Base-by-base conservation (phyloP, 1,139 yeast species). In the Hanseniaspora uvarum region DNA sequence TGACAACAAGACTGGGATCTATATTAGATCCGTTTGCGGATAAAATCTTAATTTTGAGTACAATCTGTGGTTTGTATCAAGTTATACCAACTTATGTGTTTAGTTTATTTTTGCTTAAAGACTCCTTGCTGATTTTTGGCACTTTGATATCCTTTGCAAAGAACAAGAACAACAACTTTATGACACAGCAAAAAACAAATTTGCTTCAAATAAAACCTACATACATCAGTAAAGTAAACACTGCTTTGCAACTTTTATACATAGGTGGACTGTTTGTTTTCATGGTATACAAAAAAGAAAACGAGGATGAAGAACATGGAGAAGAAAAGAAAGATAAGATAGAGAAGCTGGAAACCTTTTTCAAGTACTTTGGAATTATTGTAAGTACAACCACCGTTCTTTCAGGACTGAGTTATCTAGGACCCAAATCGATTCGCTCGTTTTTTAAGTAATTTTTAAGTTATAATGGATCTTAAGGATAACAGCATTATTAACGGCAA, bases 11-110 rank as follows among this genome's bases (percentile, higher is more conserved):
- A 1, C 77, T 89, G 4, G 99, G 99, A 0, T 84, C 96, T 0
- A 83, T 94, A 21, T 72, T 94, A 43, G 99, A 94, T 63, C 98
- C 99, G 0, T 75, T 88, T 72, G 99, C 98, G 0, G 99, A 94
- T 65, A 94, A 94, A 67, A 72, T 86, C 24, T 72, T 94, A 46
- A 87, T 94, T 96, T 78, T 94, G 44, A 79, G 86, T 0, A 80
- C 95, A 55, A 88, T 97, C 0, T 78, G 80, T 37, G 74, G 81
- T 0, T 80, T 84, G 3, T 79, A 80, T 19, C 66, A 64, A 46
- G 52, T 67, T 59, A 79, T 86, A 65, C 94, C 88, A 0, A 55
- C 77, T 3, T 75, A 79, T 55, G 70, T 92, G 52, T 96, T 95
- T 0, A 68, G 72, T 0, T 61, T 87, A 19, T 88, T 94, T 33